phyloP scores from a whole-genome alignment of 129 eudicot species.

The Ambrosia trifida region DNA sequence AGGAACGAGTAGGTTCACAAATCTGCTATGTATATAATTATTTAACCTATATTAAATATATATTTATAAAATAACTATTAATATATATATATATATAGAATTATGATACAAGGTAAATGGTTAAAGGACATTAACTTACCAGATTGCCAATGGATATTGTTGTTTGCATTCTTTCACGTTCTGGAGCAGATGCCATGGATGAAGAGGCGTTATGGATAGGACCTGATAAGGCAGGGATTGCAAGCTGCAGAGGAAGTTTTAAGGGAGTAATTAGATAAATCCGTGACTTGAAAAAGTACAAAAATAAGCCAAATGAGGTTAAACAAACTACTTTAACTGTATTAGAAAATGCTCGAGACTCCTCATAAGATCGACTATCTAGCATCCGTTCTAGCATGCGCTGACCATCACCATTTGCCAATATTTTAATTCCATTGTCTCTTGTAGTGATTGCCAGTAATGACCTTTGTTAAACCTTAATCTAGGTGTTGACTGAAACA shows the following conservation, averaged over 20 bases:
- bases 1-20: too few species aligned
- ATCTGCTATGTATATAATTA: too few species aligned
- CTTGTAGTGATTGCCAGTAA: conserved; percentile 80
- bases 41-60: too few species aligned
- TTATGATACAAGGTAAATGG: neutral
- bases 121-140: conserved; percentile 37
- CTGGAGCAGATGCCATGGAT: conserved; percentile 47
- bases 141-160: conserved; percentile 73
- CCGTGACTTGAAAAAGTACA: neutral
- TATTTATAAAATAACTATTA: neutral
- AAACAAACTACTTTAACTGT: conserved; percentile 53
- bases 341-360: conserved; percentile 59
- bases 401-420: conserved; percentile 82
- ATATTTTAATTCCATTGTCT: conserved; percentile 75
- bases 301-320: neutral
- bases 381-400: conserved; percentile 76
- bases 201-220: conserved; percentile 50
- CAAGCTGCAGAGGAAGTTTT: conserved; percentile 29
- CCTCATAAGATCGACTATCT: conserved; percentile 68
- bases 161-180: conserved; percentile 64
- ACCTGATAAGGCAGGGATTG: conserved; percentile 47
- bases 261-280: conserved; percentile 24
- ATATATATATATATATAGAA: too few species aligned
- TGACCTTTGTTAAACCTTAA: conserved; percentile 74
- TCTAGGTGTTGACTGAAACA: conserved; percentile 38